Evolutionary conservation across 1,284 basidiomycete genomes (phyloP), one percentile per base, ranked within the genome.

Genomic region (Irpex rosettiformis): DNA sequence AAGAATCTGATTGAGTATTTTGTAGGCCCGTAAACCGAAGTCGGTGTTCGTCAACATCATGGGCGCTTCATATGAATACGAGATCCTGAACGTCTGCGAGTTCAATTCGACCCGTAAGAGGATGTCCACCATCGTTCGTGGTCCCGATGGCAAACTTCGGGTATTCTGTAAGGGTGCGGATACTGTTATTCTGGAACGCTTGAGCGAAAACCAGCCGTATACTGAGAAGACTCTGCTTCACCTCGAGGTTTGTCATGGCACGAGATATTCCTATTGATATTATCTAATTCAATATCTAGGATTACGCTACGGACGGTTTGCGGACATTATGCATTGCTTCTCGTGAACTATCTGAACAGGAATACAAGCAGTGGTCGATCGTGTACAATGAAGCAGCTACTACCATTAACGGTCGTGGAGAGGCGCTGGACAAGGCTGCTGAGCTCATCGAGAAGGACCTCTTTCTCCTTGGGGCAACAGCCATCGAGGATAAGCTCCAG

Each of bases 71-170:
- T 80, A 85, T 59, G 94, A 98, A 71, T 98, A 88, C 70, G 87
- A 98, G 72, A 86, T 99, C 56, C 77, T 99, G 58, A 98, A 99
- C 69, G 90, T 99, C 51, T 97, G 95, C 81, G 97, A 99, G 73
- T 99, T 99, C 82, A 99, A 98, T 73, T 97, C 94, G 52, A 94
- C 94, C 0, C 84, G 96, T 51, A 99, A 99, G 72, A 85, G 97
- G 58, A 99, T 99, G 97, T 98, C 96, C 21, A 96, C 94, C 0
- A 76, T 99, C 59, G 86, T 99, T 25, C 86, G 94, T 16, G 81
- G 85, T 33, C 91, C 96, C 0, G 88, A 95, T 66, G 94, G 96
- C 57, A 88, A 86, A 70, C 93, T 99, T 77, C 97, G 95, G 75
- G 75, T 99, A 10, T 98, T 93, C 71, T 95, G 91, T 67, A 99